Base-by-base conservation (phyloP, 495 filamentous ascomycete species). In the Tuber magnatum region DNA sequence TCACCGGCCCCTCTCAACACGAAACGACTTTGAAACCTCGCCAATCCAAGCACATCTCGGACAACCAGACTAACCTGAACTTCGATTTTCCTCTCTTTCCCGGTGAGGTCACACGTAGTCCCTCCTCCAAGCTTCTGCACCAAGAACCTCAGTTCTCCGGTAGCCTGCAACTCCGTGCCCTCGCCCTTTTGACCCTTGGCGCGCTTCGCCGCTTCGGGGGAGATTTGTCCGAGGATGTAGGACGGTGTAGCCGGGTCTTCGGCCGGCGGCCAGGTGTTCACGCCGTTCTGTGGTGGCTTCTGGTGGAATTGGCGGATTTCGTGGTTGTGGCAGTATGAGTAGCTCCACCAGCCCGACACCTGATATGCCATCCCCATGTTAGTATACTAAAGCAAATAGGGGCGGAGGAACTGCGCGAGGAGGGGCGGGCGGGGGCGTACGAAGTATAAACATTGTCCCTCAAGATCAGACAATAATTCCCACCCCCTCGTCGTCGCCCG, bases 221-320 rank as follows among this genome's bases (percentile, higher is more conserved):
- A 70, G 71, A 76, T 71, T 80, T 74, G 70, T 82, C 73, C 95
- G 51, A 99, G 86, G 12, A 95, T 84, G 80, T 93, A 99, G 20
- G 92, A 91, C 73, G 91, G 90, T 1, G 91, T 93, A 24, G 85
- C 87, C 0, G 88, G 88, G 82, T 98, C 95, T 78, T 92, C 89
- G 69, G 88, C 85, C 0, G 92, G 92, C 14, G 92, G 91, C 75
- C 91, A 91, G 28, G 88, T 86, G 6, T 92, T 89, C 1, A 89
- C 87, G 8, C 90, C 90, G 42, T 81, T 87, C 84, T 75, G 88
- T 85, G 71, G 88, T 84, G 94, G 89, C 71, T 93, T 85, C 72
- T 92, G 92, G 84, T 98, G 95, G 84, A 97, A 99, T 83, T 99
- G 95, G 77, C 91, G 92, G 44, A 99, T 90, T 73, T 92, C 89